Percentiles rank a stretch among this genome's conserved stretches.
Evolutionary conservation across 202 grass and related monocot species (phyloP).

Genomic region (Digitaria exilis): DNA sequence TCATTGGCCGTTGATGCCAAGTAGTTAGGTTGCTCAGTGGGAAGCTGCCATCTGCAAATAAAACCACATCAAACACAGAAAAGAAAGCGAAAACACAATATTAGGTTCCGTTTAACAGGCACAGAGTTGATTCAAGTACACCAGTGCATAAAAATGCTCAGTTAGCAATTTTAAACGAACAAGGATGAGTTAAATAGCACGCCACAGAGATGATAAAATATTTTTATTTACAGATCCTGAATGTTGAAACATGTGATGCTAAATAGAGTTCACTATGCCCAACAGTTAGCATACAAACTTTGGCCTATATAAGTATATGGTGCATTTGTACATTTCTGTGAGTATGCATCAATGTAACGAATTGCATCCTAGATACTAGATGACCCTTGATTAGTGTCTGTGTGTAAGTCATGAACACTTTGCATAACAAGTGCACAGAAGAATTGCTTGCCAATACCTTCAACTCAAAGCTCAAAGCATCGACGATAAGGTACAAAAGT

Average conservation of each 20-base stretch:
- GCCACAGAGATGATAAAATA: not conserved
- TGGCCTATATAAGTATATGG: not conserved
- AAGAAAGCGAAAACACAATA: conserved; percentile 6
- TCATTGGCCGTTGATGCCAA: conserved; percentile 85
- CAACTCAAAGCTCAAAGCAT: not conserved
- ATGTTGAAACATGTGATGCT: not conserved
- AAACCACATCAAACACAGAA: conserved; percentile 5
- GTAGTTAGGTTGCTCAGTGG: conserved; percentile 62
- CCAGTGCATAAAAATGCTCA: not conserved
- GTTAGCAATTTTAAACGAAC: not conserved
- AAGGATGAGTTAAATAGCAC: not conserved
- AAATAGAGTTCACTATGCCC: not conserved
- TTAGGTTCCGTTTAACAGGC: not conserved
- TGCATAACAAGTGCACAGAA: not conserved
- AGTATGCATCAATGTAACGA: not conserved
- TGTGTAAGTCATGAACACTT: not conserved
- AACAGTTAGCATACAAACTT: not conserved
- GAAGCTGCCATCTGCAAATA: conserved; percentile 80
- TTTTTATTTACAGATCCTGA: not conserved
- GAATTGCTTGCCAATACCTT: not conserved
- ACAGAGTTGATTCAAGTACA: not conserved
- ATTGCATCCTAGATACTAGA: not conserved
- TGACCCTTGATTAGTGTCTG: not conserved
- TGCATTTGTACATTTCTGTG: not conserved
- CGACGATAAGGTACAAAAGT: not conserved